Base-by-base conservation (phyloP, 2,329 filamentous ascomycete genomes). In the Aspergillus bombycis region DNA sequence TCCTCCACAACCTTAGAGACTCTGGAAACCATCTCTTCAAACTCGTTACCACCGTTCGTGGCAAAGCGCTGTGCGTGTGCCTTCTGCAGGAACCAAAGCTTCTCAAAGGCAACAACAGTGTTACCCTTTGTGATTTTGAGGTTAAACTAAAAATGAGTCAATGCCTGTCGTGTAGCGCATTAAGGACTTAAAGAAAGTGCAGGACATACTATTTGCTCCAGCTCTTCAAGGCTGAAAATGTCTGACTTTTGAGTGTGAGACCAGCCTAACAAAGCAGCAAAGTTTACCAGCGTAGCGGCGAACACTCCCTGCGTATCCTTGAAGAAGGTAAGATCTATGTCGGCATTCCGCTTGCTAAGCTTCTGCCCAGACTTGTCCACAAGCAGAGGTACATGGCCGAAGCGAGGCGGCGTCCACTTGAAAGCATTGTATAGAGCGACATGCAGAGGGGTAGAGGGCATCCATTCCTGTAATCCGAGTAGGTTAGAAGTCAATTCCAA, bases 121-220 rank as follows among this genome's bases (percentile, higher is more conserved):
- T 97, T 94, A 11, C 94, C 94, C 70, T 91, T 92, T 3, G 93
- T 98, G 79, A 97, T 96, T 73, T 93, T 93, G 68, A 96, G 84
- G 53, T 89, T 88, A 74, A 97, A 94, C 86, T 92, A 32, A n/a
- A 32, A 5, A 64, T 19, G 50, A 23, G 58, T 55, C 38, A 36
- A n/a, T 23, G 56, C 3, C 48, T 52, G 28, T 11, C 34, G 9
- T 19, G 28, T 26, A 11, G 46, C 16, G 23, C 16, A 19, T 50
- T 26, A 19, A 28, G 7, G 30, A 19, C 46, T 9, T 50, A 10
- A 50, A 28, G 7, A 50, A 30, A 30, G 11, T 46, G n/a, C 26
- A 12, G 53, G 10, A 36, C 85, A 60, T 80, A 91, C 91, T 63
- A 88, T 88, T 21, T 89, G 76, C 52, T 92, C 84, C 59, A 99